Evolutionary conservation across 345 rosid species (phyloP).

Genomic region (Microthlaspi erraticum): DNA sequence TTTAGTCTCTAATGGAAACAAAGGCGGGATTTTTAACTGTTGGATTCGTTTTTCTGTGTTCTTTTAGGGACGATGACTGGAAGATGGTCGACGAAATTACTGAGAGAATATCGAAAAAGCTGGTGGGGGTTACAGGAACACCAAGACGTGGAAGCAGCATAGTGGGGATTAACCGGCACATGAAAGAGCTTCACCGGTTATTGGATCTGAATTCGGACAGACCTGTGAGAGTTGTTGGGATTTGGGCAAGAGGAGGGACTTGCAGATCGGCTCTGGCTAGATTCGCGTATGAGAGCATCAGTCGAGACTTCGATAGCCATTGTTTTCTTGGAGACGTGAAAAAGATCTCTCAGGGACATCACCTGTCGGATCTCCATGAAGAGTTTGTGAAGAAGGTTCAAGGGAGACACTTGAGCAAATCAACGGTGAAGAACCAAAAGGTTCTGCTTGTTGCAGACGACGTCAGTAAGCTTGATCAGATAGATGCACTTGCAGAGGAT

Average conservation of each 20-base stretch:
- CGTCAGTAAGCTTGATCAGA: conserved; percentile 14
- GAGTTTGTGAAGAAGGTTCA: conserved; percentile 17
- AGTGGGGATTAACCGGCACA: conserved; percentile 41
- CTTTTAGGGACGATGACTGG: conserved; percentile 37
- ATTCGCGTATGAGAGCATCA: conserved; percentile 14
- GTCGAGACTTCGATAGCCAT: conserved; percentile 27
- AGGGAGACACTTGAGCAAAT: conserved; percentile 8
- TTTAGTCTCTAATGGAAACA: too few relatives aligned
- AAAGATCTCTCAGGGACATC: conserved; percentile 5
- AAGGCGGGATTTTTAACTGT: background rate
- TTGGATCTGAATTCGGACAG: conserved; percentile 21
- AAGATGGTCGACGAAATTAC: conserved; percentile 38
- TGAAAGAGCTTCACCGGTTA: conserved; percentile 3
- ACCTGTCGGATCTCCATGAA: conserved; percentile 9
- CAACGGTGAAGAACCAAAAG: conserved; percentile 20
- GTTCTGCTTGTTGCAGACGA: conserved; percentile 39
- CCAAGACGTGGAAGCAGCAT: background rate
- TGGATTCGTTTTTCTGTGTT: background rate
- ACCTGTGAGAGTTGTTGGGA: conserved; percentile 29
- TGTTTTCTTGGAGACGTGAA: conserved; percentile 31
- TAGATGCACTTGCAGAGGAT: conserved; percentile 37
- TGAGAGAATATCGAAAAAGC: conserved; percentile 4
- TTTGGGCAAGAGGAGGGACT: conserved; percentile 37
- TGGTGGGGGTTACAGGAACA: background rate
- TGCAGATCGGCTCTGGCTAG: conserved; percentile 34